Conservation (phyloP, 2,329 filamentous ascomycete species). For the Rhynchosporium secalis region DNA sequence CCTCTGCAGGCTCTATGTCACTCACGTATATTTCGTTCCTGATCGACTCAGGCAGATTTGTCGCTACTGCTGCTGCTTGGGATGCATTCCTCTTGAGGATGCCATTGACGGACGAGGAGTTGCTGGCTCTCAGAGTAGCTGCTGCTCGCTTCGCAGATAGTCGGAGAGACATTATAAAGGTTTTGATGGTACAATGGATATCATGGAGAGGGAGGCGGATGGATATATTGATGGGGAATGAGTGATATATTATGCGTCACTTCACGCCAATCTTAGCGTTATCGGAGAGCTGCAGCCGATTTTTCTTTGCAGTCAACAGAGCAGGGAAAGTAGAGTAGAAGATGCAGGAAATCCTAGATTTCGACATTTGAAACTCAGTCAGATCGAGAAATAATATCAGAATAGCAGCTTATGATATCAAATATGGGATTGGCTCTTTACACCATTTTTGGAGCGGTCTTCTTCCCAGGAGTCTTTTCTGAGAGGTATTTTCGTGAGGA, state of each 20-base stretch:
- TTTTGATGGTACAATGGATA: conserved; percentile 8
- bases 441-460: not conserved
- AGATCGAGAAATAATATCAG: not conserved
- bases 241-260: conserved; percentile 19
- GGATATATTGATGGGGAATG: conserved; percentile 6
- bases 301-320: conserved; percentile 20
- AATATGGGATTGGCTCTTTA: not conserved
- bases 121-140: conserved; percentile 33
- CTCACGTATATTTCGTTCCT: conserved; percentile 42
- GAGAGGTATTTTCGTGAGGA: not conserved
- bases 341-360: not conserved
- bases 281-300: conserved; percentile 29
- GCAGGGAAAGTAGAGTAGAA: conserved; percentile 3
- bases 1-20: not conserved
- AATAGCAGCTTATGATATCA: not conserved
- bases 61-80: conserved; percentile 40
- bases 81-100: conserved; percentile 36
- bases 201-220: conserved; percentile 11
- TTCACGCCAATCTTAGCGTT: conserved; percentile 33
- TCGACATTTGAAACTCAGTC: not conserved
- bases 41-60: conserved; percentile 41
- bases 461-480: not conserved
- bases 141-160: conserved; percentile 36
- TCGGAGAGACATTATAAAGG: conserved; percentile 34
- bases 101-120: conserved; percentile 30